These are phyloP conservation scores for Chalciporus piperatus DNA, from an alignment of 768 basidiomycete genomes.

Conservation along the genomic window DNA sequence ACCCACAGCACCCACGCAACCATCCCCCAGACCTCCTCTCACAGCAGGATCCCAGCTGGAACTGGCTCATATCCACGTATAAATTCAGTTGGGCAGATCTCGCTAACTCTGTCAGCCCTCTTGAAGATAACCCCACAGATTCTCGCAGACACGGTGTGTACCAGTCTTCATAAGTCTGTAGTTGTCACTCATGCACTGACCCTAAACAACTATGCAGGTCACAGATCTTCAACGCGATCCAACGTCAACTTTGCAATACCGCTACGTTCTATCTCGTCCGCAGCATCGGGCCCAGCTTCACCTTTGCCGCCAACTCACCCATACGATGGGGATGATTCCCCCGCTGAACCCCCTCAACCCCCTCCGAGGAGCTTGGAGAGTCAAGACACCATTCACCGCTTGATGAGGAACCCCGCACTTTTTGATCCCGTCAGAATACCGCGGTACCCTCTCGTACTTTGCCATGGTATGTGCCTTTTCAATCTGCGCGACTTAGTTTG, in stretches of 20 bases:
- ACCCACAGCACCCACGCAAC: slow-evolving; percentile 2
- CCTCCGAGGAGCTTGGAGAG: slow-evolving; percentile 19
- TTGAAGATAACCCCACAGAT: neutral
- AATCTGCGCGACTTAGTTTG: neutral
- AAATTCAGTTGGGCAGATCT: neutral
- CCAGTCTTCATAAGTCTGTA: neutral
- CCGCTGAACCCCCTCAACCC: slow-evolving; percentile 6
- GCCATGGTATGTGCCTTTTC: slow-evolving; percentile 63
- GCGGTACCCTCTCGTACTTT: slow-evolving; percentile 90
- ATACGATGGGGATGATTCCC: slow-evolving; percentile 5
- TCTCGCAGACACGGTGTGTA: neutral
- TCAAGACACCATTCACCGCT: slow-evolving; percentile 58
- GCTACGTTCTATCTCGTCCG: neutral
- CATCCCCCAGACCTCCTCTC: neutral
- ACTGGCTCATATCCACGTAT: slow-evolving; percentile 15
- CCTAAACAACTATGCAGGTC: neutral
- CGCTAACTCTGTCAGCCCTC: neutral
- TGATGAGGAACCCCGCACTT: slow-evolving; percentile 75
- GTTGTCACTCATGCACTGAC: neutral
- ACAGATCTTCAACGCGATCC: neutral
- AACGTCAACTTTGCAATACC: no score
- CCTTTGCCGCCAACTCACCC: slow-evolving; percentile 11
- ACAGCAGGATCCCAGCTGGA: slow-evolving; percentile 5
- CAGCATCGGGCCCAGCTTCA: neutral
- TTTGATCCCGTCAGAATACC: slow-evolving; percentile 77